phyloP scores from a whole-genome alignment of 805 yeast species.

The Candida qinlingensis region DNA sequence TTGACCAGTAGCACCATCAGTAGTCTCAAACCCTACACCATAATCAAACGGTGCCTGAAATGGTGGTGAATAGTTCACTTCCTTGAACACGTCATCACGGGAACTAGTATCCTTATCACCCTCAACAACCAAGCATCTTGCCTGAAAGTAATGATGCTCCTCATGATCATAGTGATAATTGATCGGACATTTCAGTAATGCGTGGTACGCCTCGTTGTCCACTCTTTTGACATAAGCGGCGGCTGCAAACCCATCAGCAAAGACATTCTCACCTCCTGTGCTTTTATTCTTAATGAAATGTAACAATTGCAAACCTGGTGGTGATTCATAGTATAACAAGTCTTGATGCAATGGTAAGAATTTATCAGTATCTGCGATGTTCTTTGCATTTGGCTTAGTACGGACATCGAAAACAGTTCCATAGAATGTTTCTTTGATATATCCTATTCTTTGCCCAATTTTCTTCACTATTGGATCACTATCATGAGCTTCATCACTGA shows the following conservation, averaged over 20 bases:
- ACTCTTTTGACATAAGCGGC: constrained; percentile 46
- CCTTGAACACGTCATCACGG: constrained; percentile 34
- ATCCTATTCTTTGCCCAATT: constrained; percentile 56
- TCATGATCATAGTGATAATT: constrained; percentile 64
- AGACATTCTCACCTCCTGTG: constrained; percentile 62
- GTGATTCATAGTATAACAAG: constrained; percentile 68
- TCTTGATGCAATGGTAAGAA: constrained; percentile 76
- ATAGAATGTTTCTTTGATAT: constrained; percentile 64
- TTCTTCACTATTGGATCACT: constrained; percentile 31
- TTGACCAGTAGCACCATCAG: constrained; percentile 18
- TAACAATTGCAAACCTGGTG: constrained; percentile 71
- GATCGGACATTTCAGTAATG: constrained; percentile 56
- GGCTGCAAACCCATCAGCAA: constrained; percentile 66
- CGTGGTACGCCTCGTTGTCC: constrained; percentile 61
- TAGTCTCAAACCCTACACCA: constrained; percentile 36
- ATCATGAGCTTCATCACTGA: constrained; percentile 22
- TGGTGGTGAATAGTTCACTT: constrained; percentile 74
- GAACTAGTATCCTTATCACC: constrained; percentile 24
- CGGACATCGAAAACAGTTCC: constrained; percentile 68
- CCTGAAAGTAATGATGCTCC: constrained; percentile 54
- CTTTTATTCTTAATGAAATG: constrained; percentile 53
- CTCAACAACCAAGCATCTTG: constrained; percentile 60
- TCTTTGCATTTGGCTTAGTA: constrained; percentile 46
- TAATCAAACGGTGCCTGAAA: constrained; percentile 74
- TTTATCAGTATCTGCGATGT: constrained; percentile 63